Conservation (phyloP, 495 filamentous ascomycete species). For the Chaetomium tenue region DNA sequence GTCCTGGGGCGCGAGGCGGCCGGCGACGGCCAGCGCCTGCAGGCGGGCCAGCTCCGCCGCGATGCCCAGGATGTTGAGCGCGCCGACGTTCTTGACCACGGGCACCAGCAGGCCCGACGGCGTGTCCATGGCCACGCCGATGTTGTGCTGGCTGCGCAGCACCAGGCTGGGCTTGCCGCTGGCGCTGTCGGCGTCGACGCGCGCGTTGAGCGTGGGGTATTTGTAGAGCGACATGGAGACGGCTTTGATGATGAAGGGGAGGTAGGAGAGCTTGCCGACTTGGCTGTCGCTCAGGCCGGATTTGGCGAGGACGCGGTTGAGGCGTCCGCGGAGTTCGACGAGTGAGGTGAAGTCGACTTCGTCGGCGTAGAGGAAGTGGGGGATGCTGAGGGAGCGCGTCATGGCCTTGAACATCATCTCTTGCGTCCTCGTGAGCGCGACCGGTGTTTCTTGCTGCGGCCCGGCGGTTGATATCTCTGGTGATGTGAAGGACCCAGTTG, state of each 20-base stretch:
- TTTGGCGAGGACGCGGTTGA: constrained; percentile 59
- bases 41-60: constrained; percentile 74
- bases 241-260: constrained; percentile 96
- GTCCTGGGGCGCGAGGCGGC: constrained; percentile 74
- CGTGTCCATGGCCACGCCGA: constrained; percentile 95
- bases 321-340: constrained; percentile 62
- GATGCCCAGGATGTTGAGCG: constrained; percentile 69
- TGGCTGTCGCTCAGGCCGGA: constrained; percentile 40
- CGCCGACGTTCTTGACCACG: constrained; percentile 83
- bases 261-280: constrained; percentile 69
- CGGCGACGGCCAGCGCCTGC: constrained; percentile 63
- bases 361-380: constrained; percentile 91
- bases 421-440: constrained; percentile 74
- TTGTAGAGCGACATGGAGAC: constrained; percentile 77
- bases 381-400: constrained; percentile 85
- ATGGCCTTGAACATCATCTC: constrained; percentile 97
- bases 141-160: constrained; percentile 82
- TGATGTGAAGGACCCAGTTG: constrained; percentile 20
- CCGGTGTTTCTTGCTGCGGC: constrained; percentile 62
- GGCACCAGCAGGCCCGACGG: constrained; percentile 87
- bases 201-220: constrained; percentile 84
- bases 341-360: constrained; percentile 76
- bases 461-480: constrained; percentile 27
- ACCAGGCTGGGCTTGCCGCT: constrained; percentile 62
- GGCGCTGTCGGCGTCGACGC: constrained; percentile 58